phyloP scores from a whole-genome alignment of 2,329 filamentous ascomycete genomes.

The Colletotrichum limetticola region DNA sequence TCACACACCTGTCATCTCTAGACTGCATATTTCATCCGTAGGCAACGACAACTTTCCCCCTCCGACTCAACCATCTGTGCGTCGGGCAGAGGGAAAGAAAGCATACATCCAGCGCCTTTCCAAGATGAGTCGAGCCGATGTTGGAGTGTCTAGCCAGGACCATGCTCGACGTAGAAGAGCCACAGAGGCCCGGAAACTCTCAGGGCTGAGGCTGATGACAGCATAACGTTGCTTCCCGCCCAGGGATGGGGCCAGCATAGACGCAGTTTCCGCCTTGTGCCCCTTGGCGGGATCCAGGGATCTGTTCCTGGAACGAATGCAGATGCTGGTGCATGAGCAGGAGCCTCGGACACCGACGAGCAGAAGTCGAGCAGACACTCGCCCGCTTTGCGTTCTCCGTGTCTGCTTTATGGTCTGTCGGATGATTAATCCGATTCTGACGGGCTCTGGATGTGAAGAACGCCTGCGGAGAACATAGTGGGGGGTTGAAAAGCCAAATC shows the following conservation, averaged over 20 bases:
- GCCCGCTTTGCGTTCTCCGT: not conserved
- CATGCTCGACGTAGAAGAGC: not conserved
- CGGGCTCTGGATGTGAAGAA: not conserved
- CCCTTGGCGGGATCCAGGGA: constrained; percentile 27
- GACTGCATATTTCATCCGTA: constrained; percentile 22
- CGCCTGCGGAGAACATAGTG: not conserved
- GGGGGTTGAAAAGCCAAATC: constrained; percentile 1
- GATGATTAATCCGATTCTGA: not conserved
- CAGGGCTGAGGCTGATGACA: constrained; percentile 32
- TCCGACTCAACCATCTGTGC: constrained; percentile 9
- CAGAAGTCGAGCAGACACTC: constrained; percentile 1
- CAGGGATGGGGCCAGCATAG: constrained; percentile 25
- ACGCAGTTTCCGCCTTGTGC: constrained; percentile 16
- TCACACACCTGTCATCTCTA: constrained; percentile 19
- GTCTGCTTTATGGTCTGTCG: not conserved
- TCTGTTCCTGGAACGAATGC: constrained; percentile 22
- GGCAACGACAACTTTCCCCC: not conserved
- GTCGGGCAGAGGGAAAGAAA: not conserved
- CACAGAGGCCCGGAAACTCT: not conserved
- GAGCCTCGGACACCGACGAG: constrained; percentile 7
- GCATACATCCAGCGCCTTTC: not conserved
- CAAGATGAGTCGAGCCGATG: constrained; percentile 9
- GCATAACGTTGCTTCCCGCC: constrained; percentile 30
- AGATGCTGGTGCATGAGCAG: constrained; percentile 4
- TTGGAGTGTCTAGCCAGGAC: not conserved